phyloP scores from a whole-genome alignment of 1,284 basidiomycete species.

The Hortiboletus rubellus region DNA sequence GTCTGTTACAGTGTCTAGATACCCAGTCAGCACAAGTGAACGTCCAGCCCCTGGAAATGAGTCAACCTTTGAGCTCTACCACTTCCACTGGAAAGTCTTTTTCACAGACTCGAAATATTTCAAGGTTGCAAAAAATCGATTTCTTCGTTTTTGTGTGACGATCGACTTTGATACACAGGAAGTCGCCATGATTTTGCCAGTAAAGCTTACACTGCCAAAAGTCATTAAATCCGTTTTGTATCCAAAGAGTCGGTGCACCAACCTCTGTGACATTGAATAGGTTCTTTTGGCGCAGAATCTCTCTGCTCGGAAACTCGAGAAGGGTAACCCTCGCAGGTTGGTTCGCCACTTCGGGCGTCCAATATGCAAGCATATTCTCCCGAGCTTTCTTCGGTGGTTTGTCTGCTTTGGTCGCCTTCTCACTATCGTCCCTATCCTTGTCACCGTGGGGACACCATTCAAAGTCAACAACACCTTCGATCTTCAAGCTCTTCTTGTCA shows the following conservation, averaged over 20 bases:
- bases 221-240: slow-evolving; percentile 1
- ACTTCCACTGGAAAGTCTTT: slow-evolving; percentile 99
- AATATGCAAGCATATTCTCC: slow-evolving; percentile 96
- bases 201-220: slow-evolving; percentile 86
- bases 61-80: slow-evolving; percentile 88
- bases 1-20: slow-evolving; percentile 87
- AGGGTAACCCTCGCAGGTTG: slow-evolving; percentile 97
- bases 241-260: slow-evolving; percentile 29
- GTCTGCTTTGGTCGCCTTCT: slow-evolving; percentile 51
- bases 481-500: slow-evolving; percentile 97
- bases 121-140: slow-evolving; percentile 97
- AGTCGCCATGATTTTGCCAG: slow-evolving; percentile 99
- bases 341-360: slow-evolving; percentile 96
- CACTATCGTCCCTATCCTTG: slow-evolving; percentile 77
- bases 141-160: slow-evolving; percentile 99
- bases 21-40: slow-evolving; percentile 9
- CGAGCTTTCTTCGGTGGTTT: slow-evolving; percentile 62
- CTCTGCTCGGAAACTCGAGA: slow-evolving; percentile 85
- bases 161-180: slow-evolving; percentile 99
- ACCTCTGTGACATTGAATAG: slow-evolving; percentile 98
- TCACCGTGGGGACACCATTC: slow-evolving; percentile 98
- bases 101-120: slow-evolving; percentile 97
- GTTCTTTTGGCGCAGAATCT: slow-evolving; percentile 92
- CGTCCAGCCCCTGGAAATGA: slow-evolving; percentile 4
- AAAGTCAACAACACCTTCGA: slow-evolving; percentile 98